phyloP scores from a whole-genome alignment of 768 basidiomycete genomes.

The Collybia sordida region DNA sequence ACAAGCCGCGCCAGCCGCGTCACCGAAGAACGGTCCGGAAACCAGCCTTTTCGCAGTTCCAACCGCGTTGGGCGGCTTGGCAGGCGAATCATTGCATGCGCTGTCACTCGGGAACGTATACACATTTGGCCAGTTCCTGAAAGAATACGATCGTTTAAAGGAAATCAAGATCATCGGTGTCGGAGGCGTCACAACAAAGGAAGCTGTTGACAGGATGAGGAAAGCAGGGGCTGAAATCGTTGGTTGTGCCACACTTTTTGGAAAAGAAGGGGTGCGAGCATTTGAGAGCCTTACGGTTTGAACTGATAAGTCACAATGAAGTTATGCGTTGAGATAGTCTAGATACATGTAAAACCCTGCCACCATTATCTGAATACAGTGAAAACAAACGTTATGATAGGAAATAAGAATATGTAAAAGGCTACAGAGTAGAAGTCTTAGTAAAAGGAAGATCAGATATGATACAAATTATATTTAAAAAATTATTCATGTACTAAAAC shows the following conservation, averaged over 20 bases:
- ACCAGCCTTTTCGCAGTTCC: conserved; percentile 55
- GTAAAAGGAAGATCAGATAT: not conserved
- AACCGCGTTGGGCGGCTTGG: conserved; percentile 67
- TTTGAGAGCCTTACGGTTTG: conserved; percentile 41
- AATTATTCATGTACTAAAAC: not conserved
- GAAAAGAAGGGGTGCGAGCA: conserved; percentile 51
- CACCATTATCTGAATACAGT: too few species aligned
- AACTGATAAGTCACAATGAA: not conserved
- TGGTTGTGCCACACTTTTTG: conserved; percentile 55
- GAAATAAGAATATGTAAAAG: conserved; percentile 13
- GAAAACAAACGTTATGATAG: conserved; percentile 1
- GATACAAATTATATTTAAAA: not conserved
- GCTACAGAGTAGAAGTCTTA: conserved; percentile 9
- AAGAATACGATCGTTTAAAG: conserved; percentile 35
- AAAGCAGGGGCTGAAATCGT: conserved; percentile 73
- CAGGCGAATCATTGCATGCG: conserved; percentile 74
- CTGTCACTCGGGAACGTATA: conserved; percentile 78
- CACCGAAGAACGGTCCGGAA: conserved; percentile 7
- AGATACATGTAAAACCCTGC: not conserved
- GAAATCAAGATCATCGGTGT: conserved; percentile 70
- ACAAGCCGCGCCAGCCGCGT: conserved; percentile 32
- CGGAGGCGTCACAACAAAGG: conserved; percentile 73
- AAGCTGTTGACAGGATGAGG: conserved; percentile 66
- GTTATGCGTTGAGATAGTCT: not conserved
- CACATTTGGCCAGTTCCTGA: conserved; percentile 55